Conservation (phyloP, 768 basidiomycete genomes). For the Phallus indusiatus region DNA sequence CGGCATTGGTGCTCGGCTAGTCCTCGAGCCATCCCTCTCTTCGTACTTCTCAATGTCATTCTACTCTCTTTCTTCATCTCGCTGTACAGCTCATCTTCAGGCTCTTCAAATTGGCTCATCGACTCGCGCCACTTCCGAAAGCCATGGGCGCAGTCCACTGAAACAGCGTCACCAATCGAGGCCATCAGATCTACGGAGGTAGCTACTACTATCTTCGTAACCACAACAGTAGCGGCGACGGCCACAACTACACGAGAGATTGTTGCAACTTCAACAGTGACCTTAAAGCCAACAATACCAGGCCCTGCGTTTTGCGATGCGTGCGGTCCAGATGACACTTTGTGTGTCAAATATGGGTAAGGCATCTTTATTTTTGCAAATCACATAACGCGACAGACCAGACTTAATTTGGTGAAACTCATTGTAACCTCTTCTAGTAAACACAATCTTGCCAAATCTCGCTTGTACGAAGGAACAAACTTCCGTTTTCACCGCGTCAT, state of each 20-base stretch:
- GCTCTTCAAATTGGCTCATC: not conserved
- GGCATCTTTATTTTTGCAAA: not conserved
- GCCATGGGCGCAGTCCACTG: not conserved
- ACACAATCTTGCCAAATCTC: constrained; percentile 12
- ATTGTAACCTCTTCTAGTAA: not conserved
- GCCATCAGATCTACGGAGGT: too few relatives aligned
- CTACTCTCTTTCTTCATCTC: not conserved
- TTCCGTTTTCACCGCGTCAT: constrained; percentile 28
- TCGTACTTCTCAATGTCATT: not conserved
- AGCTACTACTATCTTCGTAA: too few relatives aligned
- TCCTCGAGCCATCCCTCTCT: not conserved
- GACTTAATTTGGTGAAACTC: not conserved
- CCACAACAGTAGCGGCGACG: not conserved
- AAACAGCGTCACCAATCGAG: not conserved
- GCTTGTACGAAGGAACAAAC: constrained; percentile 25
- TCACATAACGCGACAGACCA: too few relatives aligned
- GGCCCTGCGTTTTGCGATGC: constrained; percentile 6
- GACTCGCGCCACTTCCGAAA: not conserved
- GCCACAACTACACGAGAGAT: not conserved
- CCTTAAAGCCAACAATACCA: not conserved
- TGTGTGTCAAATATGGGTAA: constrained; percentile 6
- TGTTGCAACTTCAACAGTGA: not conserved
- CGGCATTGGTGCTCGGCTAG: not conserved
- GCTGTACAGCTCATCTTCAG: not conserved
- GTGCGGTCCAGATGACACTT: not conserved